phyloP scores from a whole-genome alignment of 345 rosid genomes.

The Diplotaxis tenuifolia region DNA sequence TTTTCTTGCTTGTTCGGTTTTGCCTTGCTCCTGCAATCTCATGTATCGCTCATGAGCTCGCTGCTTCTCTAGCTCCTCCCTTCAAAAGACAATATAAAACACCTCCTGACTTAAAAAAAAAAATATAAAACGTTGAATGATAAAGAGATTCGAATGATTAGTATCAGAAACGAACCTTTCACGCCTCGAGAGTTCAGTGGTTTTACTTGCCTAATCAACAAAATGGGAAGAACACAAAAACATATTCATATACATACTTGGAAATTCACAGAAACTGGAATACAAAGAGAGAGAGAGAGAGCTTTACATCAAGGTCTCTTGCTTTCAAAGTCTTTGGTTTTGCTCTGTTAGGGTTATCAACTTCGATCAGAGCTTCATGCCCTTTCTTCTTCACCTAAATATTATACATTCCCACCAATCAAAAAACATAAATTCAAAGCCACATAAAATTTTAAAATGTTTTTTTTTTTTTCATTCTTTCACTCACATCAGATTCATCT shows the following conservation, averaged over 20 bases:
- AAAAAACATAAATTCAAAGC: not conserved
- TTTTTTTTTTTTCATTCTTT: not conserved
- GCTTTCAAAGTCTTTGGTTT: conserved; percentile 72
- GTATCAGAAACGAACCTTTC: conserved; percentile 62
- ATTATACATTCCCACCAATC: not conserved
- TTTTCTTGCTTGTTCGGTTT: conserved; percentile 93
- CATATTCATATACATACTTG: not conserved
- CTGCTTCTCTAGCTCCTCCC: conserved; percentile 96
- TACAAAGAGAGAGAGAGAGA: not conserved
- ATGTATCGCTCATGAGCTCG: conserved; percentile 93
- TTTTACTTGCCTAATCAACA: conserved; percentile 55
- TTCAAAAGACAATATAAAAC: conserved; percentile 24
- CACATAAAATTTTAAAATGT: not conserved
- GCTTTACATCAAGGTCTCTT: conserved; percentile 69
- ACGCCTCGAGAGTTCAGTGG: conserved; percentile 93
- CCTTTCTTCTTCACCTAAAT: conserved; percentile 74
- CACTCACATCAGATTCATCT: conserved; percentile 36
- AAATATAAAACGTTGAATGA: not conserved
- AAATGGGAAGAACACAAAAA: not conserved
- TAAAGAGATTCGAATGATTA: not conserved
- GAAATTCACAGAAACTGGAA: not conserved
- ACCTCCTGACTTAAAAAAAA: not conserved
- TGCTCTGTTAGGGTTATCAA: conserved; percentile 78
- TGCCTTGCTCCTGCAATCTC: conserved; percentile 98
- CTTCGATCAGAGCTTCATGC: conserved; percentile 69